A percentile compares a stretch with the other conserved stretches of the same genome.
phyloP scores from a whole-genome alignment of 2,329 filamentous ascomycete species.

The Aspergillus fumigatiaffinis region DNA sequence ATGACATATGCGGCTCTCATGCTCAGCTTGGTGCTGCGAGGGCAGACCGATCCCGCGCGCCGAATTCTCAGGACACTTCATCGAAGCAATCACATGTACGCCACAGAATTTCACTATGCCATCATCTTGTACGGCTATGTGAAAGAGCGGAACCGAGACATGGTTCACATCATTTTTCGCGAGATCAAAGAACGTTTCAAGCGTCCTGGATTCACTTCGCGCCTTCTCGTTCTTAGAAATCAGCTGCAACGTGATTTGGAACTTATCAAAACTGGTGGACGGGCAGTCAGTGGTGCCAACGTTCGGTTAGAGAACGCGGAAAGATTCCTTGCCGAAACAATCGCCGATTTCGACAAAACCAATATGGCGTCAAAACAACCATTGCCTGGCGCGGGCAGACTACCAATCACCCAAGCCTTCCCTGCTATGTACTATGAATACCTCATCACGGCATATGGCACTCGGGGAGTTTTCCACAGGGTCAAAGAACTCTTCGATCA shows the following conservation, averaged over 20 bases:
- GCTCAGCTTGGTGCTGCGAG: slow-evolving; percentile 51
- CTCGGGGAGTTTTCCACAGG: slow-evolving; percentile 42
- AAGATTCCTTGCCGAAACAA: slow-evolving; percentile 33
- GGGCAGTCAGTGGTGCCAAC: slow-evolving; percentile 7
- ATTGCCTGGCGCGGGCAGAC: slow-evolving; percentile 29
- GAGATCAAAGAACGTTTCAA: slow-evolving; percentile 37
- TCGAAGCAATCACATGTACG: slow-evolving; percentile 33
- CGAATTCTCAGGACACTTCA: slow-evolving; percentile 46
- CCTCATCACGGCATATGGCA: slow-evolving; percentile 54
- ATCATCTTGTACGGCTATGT: slow-evolving; percentile 50
- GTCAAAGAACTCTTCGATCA: slow-evolving; percentile 55
- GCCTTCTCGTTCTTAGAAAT: slow-evolving; percentile 33
- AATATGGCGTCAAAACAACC: slow-evolving; percentile 44
- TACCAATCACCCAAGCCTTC: slow-evolving; percentile 39
- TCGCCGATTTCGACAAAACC: slow-evolving; percentile 36
- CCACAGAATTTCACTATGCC: slow-evolving; percentile 44
- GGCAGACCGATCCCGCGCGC: slow-evolving; percentile 53
- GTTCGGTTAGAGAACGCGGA: slow-evolving; percentile 32
- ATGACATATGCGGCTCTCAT: slow-evolving; percentile 62
- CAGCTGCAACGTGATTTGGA: slow-evolving; percentile 34
- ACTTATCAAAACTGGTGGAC: slow-evolving; percentile 12
- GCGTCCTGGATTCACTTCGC: slow-evolving; percentile 29
- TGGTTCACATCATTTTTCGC: slow-evolving; percentile 50
- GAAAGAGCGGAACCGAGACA: slow-evolving; percentile 43
- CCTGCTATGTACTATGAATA: slow-evolving; percentile 52